Evolutionary conservation across 805 yeast species (phyloP).

Genomic region (Clavispora vitiphila): DNA sequence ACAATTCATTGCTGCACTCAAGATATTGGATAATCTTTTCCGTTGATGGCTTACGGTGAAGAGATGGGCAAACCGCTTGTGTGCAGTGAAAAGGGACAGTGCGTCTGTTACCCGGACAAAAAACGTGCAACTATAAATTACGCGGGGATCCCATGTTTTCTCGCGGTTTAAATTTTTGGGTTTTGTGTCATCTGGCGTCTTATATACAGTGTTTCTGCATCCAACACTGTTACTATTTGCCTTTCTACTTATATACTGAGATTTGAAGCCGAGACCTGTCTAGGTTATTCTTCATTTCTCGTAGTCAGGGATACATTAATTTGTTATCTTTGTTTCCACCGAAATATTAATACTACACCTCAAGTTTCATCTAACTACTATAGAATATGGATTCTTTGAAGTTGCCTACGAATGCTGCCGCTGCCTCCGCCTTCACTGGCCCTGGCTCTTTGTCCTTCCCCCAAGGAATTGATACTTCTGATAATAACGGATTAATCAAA

Average conservation of each 20-base stretch:
- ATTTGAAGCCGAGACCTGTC: neutral
- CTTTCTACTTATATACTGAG: slow-evolving; percentile 1
- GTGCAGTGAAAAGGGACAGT: neutral
- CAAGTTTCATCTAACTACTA: neutral
- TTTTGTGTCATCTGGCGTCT: slow-evolving; percentile 15
- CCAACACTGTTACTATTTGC: neutral
- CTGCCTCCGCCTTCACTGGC: slow-evolving; percentile 68
- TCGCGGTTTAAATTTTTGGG: slow-evolving; percentile 1
- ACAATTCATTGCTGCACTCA: no score
- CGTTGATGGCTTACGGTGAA: neutral
- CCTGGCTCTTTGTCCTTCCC: slow-evolving; percentile 62
- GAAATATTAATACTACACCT: slow-evolving; percentile 4
- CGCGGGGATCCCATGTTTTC: neutral
- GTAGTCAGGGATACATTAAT: slow-evolving; percentile 34
- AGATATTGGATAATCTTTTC: neutral
- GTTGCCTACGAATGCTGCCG: slow-evolving; percentile 72
- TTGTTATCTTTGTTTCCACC: slow-evolving; percentile 30
- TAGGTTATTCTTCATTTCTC: neutral
- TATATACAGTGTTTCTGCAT: slow-evolving; percentile 10
- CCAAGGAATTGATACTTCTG: slow-evolving; percentile 34
- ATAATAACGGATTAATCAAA: slow-evolving; percentile 7
- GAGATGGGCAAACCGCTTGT: neutral
- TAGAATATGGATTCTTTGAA: slow-evolving; percentile 62
- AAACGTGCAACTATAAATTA: slow-evolving; percentile 1
- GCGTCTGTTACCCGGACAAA: slow-evolving; percentile 3